Evolutionary conservation across 768 basidiomycete species (phyloP).

Genomic region (Lyophyllum decastes): DNA sequence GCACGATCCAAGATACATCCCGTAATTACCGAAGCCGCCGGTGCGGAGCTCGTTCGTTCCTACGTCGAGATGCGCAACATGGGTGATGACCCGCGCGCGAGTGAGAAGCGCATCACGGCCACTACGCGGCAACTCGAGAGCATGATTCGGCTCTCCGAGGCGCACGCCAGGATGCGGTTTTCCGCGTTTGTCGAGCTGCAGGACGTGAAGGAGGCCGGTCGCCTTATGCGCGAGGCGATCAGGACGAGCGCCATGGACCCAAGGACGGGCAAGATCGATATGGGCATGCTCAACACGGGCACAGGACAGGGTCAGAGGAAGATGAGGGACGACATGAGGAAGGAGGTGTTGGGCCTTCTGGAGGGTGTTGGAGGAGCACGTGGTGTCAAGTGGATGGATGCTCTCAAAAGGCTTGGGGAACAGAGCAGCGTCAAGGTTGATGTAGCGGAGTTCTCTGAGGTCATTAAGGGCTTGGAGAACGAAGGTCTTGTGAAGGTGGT

Average conservation of each 20-base stretch:
- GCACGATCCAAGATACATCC: conserved; percentile 87
- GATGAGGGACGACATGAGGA: conserved; percentile 87
- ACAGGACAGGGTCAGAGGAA: conserved; percentile 86
- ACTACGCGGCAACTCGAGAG: conserved; percentile 97
- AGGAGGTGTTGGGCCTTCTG: conserved; percentile 71
- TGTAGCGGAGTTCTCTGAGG: conserved; percentile 77
- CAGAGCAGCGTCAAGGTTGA: conserved; percentile 88
- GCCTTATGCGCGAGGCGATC: conserved; percentile 97
- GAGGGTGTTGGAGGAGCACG: conserved; percentile 54
- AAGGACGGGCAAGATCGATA: conserved; percentile 94
- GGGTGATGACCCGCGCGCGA: conserved; percentile 83
- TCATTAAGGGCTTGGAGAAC: conserved; percentile 74
- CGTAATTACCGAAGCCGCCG: conserved; percentile 81
- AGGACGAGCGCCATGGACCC: conserved; percentile 95
- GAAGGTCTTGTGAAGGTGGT: conserved; percentile 87
- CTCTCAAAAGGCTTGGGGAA: conserved; percentile 72
- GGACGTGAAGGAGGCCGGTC: conserved; percentile 88
- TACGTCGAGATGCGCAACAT: conserved; percentile 95
- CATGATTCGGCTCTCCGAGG: conserved; percentile 95
- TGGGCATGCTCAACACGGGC: conserved; percentile 93
- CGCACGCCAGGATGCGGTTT: conserved; percentile 95
- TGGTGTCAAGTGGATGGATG: conserved; percentile 81
- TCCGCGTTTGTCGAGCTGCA: conserved; percentile 80
- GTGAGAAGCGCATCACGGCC: conserved; percentile 95
- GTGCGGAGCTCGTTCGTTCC: conserved; percentile 77